Base-by-base conservation (phyloP, 2,329 filamentous ascomycete species). In the Cladosporium sp. region DNA sequence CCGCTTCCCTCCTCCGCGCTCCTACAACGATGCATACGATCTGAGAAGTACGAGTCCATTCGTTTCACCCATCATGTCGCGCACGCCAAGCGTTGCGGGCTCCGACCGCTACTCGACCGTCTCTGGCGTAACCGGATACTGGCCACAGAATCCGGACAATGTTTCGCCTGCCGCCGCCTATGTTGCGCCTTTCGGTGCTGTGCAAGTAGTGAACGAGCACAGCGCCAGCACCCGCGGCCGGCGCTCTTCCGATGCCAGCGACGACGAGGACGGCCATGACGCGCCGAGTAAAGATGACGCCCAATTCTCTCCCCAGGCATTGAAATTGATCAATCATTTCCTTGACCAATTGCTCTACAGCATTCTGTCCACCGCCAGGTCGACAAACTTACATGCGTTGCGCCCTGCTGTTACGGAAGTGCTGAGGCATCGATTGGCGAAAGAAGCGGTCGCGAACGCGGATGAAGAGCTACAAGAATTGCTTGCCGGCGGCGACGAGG, bases 331-430 rank as follows among this genome's bases (percentile, higher is more conserved):
- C 70, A 99, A 99, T 76, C 86, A 84, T 67, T 99, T 99, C 70
- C 84, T 99, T 62, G 94, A 99, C 73, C 90, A 97, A 70, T 80
- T 97, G 4, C 82, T 99, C 5, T 96, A 92, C 78, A 93, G 90
- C 69, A 89, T 97, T 63, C 84, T 99, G n/a, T 85, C 86, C 25
- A 79, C 85, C 12, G 87, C 93, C 17, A 87, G 88, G 67, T 92
- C 92, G 2, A 95, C 92, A 0, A 85, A 86, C 2, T 80, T 97
- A 8, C 76, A 83, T 7, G 82, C 86, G 2, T 82, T 97, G 60
- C 86, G 92, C 60, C 89, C 90, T 3, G 92, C 93, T 34, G 87
- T 97, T 34, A 82, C 84, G 47, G 91, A 97, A 55, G 88, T 97
- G 6, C 80, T 99, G 59, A 97, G 95, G 75, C 88, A 90, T 15